phyloP scores from a whole-genome alignment of 257 asterid species.

The Ocimum tenuiflorum region DNA sequence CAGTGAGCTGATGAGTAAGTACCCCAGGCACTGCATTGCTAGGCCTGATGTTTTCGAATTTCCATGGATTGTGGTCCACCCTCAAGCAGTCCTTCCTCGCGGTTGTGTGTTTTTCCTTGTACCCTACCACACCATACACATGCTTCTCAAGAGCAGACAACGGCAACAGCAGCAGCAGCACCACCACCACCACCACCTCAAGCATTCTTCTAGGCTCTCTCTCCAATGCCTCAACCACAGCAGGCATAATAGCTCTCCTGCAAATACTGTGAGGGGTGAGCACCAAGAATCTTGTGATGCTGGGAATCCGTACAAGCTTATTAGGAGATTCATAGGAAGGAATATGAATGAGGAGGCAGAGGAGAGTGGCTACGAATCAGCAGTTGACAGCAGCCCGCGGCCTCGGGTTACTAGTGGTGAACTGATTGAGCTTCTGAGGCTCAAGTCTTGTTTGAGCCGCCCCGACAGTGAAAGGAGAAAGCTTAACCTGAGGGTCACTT shows the following conservation, averaged over 20 bases:
- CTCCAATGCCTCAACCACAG: background rate
- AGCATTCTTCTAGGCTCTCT: background rate
- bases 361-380: background rate
- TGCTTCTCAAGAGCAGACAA: conserved; percentile 17
- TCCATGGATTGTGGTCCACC: conserved; percentile 51
- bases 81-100: conserved; percentile 33
- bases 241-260: background rate
- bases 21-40: conserved; percentile 50
- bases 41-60: conserved; percentile 61
- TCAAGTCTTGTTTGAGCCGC: conserved; percentile 37
- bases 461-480: conserved; percentile 24
- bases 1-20: conserved; percentile 36
- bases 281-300: conserved; percentile 2
- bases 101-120: conserved; percentile 27
- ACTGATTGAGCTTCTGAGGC: background rate
- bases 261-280: too few relatives aligned
- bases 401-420: conserved; percentile 3
- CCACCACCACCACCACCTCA: background rate
- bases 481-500: conserved; percentile 30
- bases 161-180: background rate
- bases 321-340: conserved; percentile 6
- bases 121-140: conserved; percentile 23
- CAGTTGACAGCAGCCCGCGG: background rate
- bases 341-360: conserved; percentile 5
- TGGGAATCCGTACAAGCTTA: background rate